Percentiles rank a stretch among this genome's conserved stretches.
phyloP scores from a whole-genome alignment of 2,329 filamentous ascomycete genomes.

The Emmonsia crescens region DNA sequence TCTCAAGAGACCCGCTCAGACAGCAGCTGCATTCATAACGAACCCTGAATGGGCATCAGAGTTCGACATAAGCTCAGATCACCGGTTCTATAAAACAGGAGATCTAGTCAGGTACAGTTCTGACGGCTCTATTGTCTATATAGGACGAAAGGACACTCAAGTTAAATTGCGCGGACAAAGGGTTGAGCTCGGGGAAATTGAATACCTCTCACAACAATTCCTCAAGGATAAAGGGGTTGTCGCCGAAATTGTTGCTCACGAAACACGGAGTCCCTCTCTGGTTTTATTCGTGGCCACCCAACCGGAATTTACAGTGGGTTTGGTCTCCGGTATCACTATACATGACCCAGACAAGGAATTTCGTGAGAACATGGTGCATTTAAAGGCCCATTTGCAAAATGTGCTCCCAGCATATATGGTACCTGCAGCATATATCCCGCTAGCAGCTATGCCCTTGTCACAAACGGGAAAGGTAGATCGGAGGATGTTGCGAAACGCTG shows the following conservation, averaged over 20 bases:
- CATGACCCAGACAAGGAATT: slow-evolving; percentile 4
- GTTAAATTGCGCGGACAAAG: slow-evolving; percentile 48
- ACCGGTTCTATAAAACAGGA: slow-evolving; percentile 18
- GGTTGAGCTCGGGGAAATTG: slow-evolving; percentile 23
- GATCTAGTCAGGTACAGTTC: slow-evolving; percentile 18
- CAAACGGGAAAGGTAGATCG: slow-evolving; percentile 25
- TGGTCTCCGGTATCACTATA: background rate
- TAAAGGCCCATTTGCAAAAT: slow-evolving; percentile 14
- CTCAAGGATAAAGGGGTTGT: slow-evolving; percentile 7
- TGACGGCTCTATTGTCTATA: slow-evolving; percentile 14
- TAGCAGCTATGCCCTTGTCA: slow-evolving; percentile 24
- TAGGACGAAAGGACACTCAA: slow-evolving; percentile 40
- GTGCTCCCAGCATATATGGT: slow-evolving; percentile 24
- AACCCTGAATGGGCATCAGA: slow-evolving; percentile 13
- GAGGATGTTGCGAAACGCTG: slow-evolving; percentile 5
- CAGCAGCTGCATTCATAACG: slow-evolving; percentile 13
- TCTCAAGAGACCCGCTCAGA: slow-evolving; percentile 17
- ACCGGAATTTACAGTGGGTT: background rate
- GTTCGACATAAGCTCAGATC: background rate
- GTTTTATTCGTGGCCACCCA: background rate
- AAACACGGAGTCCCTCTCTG: background rate
- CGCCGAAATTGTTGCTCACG: slow-evolving; percentile 10
- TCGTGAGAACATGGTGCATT: background rate
- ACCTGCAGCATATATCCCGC: slow-evolving; percentile 25
- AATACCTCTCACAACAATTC: slow-evolving; percentile 15